A percentile compares a stretch with the other conserved stretches of the same genome.
These are phyloP conservation scores for Arxiozyma telluris DNA, from an alignment of 1,139 yeast species.

Conservation along the genomic window DNA sequence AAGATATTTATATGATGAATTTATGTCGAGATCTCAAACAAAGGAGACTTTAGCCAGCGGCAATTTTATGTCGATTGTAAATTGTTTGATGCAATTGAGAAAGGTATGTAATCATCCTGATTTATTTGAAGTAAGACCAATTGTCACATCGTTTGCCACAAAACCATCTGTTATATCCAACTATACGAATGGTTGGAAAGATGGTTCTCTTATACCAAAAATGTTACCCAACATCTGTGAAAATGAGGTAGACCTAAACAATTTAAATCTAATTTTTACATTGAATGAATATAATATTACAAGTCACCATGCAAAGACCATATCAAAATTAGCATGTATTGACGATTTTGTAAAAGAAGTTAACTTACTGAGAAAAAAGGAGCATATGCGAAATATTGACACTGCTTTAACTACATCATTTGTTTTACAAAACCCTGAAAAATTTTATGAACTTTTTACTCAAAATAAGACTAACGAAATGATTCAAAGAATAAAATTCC, in stretches of 20 bases:
- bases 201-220: conserved; percentile 39
- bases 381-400: conserved; percentile 7
- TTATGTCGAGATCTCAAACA: conserved; percentile 94
- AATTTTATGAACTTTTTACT: conserved; percentile 52
- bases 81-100: conserved; percentile 94
- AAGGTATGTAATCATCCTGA: conserved; percentile 98
- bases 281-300: conserved; percentile 38
- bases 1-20: conserved; percentile 86
- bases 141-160: conserved; percentile 80
- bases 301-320: conserved; percentile 42
- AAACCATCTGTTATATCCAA: conserved; percentile 50
- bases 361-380: conserved; percentile 30
- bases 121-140: conserved; percentile 90
- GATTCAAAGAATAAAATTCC: conserved; percentile 46
- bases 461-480: conserved; percentile 44
- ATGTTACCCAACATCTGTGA: conserved; percentile 30
- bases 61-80: conserved; percentile 86
- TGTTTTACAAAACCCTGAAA: conserved; percentile 37
- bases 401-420: conserved; percentile 21
- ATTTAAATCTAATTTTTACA: conserved; percentile 54
- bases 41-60: conserved; percentile 91
- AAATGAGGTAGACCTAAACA: conserved; percentile 40
- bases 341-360: conserved; percentile 39
- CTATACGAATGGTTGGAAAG: conserved; percentile 33
- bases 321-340: conserved; percentile 41